Base-by-base conservation (phyloP, 805 yeast genomes). In the Cyberlindnera japonica region DNA sequence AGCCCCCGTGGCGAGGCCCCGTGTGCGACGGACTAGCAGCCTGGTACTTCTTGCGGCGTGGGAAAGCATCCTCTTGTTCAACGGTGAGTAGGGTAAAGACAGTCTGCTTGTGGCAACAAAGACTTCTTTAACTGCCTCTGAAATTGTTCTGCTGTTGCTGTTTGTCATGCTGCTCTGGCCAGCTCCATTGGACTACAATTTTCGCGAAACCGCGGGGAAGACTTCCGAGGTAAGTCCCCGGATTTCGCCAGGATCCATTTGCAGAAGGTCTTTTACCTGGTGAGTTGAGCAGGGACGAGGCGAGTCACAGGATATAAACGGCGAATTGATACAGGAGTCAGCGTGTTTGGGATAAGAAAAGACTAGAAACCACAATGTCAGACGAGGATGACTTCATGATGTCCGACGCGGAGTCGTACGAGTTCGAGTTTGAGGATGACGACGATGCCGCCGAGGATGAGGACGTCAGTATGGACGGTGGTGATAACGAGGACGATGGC, bases 371-470 rank as follows among this genome's bases (percentile, higher is more conserved):
- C 37, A 35, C 15, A 15, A 55, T 55, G 59, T 52, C 57, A 0
- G 59, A 56, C 16, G 54, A 55, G 13, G 57, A 52, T 15, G 59
- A 57, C 20, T 54, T 54, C 33, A 54, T 54, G 59, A 54, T 54
- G 57, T 49, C 57, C n/a, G 61, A 54, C 22, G 57, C 43, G 1
- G 59, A 54, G 43, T 54, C 59, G 15, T 55, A 48, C 36, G 61
- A 54, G 37, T 54, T 55, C 22, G 61, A 55, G 32, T 57, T 54
- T 23, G 61, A 56, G 21, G 57, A 45, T 15, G 54, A 51, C 25
- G 55, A 45, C 9, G 52, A 35, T 2, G 48, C 40, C 31, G 45
- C 12, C 7, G 18, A 40, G 22, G 63, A 58, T 10, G 59, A 60
- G n/a, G 65, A 57, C 16, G 31, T 35, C 45, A 40, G 35, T 37